Conservation (phyloP, 1,139 yeast species). For the Pichia sp. region DNA sequence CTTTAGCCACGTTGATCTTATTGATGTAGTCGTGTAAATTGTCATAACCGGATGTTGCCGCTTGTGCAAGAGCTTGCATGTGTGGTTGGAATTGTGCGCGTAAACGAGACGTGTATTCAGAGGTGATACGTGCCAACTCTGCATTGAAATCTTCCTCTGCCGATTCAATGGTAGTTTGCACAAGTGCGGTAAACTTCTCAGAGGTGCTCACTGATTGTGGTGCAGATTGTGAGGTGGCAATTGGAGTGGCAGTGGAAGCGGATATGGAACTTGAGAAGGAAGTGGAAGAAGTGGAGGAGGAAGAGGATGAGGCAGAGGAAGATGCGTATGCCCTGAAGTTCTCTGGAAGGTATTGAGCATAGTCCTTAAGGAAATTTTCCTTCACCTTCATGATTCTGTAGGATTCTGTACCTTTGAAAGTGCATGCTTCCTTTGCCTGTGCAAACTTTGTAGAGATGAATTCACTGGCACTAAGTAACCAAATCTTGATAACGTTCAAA, state of each 20-base stretch:
- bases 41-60: slow-evolving; percentile 39
- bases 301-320: background rate
- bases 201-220: slow-evolving; percentile 9
- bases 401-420: slow-evolving; percentile 20
- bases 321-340: too few relatives aligned
- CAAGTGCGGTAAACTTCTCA: slow-evolving; percentile 30
- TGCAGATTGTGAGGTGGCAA: background rate
- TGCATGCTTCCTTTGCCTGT: slow-evolving; percentile 14
- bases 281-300: background rate
- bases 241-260: background rate
- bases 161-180: slow-evolving; percentile 36
- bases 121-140: slow-evolving; percentile 35
- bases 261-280: too few relatives aligned
- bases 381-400: slow-evolving; percentile 24
- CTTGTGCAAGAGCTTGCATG: slow-evolving; percentile 37
- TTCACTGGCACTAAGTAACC: slow-evolving; percentile 4
- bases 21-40: slow-evolving; percentile 39
- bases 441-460: slow-evolving; percentile 8
- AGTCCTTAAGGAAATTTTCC: slow-evolving; percentile 21
- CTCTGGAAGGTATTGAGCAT: too few relatives aligned
- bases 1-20: slow-evolving; percentile 44
- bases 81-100: slow-evolving; percentile 34
- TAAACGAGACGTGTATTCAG: slow-evolving; percentile 29
- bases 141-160: slow-evolving; percentile 36
- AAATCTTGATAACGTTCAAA: slow-evolving; percentile 3